phyloP scores from a whole-genome alignment of 2,329 filamentous ascomycete genomes.

The Seiridium unicorne region DNA sequence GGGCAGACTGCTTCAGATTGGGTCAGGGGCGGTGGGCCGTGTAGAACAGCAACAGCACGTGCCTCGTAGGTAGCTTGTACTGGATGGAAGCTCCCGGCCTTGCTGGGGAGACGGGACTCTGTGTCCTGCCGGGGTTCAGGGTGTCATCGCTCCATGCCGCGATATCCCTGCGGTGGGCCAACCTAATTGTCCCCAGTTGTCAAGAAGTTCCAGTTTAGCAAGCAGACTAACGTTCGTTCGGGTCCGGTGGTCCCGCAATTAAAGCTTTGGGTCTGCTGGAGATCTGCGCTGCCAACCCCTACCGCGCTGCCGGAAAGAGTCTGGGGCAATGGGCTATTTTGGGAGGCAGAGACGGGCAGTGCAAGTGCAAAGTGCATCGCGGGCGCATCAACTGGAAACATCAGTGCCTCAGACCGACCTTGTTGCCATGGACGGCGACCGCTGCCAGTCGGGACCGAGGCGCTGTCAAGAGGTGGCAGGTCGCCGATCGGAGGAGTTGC shows the following conservation, averaged over 20 bases:
- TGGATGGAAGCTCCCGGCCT: no score
- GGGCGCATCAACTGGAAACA: not conserved
- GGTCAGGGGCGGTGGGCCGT: not conserved
- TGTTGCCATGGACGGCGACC: no score
- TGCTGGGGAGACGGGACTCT: no score
- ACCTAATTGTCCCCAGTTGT: not conserved
- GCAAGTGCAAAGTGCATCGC: not conserved
- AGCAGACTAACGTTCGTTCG: not conserved
- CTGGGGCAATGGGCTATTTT: constrained; percentile 4
- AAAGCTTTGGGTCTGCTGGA: not conserved
- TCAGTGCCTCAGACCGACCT: no score
- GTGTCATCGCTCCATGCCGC: not conserved
- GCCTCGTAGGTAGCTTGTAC: no score
- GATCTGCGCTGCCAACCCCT: not conserved
- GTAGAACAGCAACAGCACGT: not conserved
- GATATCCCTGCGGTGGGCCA: not conserved
- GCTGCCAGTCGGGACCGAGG: not conserved
- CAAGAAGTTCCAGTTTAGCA: not conserved
- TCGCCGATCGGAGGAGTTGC: not conserved
- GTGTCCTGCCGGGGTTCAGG: no score
- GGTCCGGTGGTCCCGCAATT: not conserved
- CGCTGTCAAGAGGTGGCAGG: not conserved
- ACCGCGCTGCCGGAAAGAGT: not conserved
- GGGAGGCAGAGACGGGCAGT: not conserved
- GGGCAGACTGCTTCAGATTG: not conserved